Conservation (phyloP, 2,329 filamentous ascomycete species). For the Colletotrichum lini region DNA sequence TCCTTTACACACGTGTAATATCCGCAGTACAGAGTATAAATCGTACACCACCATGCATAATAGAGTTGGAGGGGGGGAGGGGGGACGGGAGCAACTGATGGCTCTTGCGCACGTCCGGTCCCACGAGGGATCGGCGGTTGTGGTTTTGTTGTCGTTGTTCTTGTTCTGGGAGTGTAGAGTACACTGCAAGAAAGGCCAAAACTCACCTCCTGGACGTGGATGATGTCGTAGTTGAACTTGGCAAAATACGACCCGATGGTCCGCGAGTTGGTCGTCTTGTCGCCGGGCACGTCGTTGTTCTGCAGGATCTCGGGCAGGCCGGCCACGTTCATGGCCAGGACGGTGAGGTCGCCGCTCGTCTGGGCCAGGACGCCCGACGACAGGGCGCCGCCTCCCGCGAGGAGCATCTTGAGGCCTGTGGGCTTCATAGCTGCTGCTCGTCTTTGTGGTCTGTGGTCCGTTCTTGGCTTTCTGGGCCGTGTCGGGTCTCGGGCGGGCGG, state of each 20-base stretch:
- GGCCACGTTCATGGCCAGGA: slow-evolving; percentile 72
- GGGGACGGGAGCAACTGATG: slow-evolving; percentile 16
- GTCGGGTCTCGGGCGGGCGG: background rate
- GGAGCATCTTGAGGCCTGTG: slow-evolving; percentile 30
- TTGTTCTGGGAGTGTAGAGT: slow-evolving; percentile 1
- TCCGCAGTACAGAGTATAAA: no score
- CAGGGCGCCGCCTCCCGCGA: slow-evolving; percentile 27
- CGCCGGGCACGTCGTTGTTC: slow-evolving; percentile 72
- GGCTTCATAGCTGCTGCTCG: slow-evolving; percentile 22
- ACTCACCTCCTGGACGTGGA: slow-evolving; percentile 74
- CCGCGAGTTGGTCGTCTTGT: slow-evolving; percentile 71
- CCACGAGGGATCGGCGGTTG: background rate
- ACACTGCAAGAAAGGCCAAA: no score
- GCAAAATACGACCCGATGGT: slow-evolving; percentile 71
- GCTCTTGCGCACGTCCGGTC: slow-evolving; percentile 12
- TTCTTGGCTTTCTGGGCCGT: background rate
- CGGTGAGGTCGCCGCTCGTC: slow-evolving; percentile 59
- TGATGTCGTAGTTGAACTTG: slow-evolving; percentile 71
- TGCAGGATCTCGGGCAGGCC: slow-evolving; percentile 71
- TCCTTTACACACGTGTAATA: no score
- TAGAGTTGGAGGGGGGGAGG: background rate
- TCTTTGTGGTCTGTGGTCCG: background rate
- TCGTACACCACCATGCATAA: no score
- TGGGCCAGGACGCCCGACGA: slow-evolving; percentile 25
- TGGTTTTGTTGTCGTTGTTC: background rate